These are phyloP conservation scores for Ballota nigra DNA, from an alignment of 257 asterid genomes.

Conservation along the genomic window DNA sequence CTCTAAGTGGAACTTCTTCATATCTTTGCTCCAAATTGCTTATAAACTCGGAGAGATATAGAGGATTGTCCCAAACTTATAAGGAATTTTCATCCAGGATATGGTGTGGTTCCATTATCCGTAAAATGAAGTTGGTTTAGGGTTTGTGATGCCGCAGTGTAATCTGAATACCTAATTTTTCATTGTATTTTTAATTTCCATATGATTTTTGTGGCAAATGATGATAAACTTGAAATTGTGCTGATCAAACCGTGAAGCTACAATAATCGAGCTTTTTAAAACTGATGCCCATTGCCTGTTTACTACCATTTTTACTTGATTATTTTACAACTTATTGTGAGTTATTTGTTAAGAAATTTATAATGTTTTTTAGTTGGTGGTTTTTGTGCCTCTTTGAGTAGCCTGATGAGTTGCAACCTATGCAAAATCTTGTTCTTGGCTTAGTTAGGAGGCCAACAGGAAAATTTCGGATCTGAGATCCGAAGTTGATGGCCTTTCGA, in stretches of 20 bases:
- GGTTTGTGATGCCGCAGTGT: too few relatives aligned
- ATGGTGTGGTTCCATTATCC: too few relatives aligned
- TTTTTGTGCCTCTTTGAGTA: not conserved
- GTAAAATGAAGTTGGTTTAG: too few relatives aligned
- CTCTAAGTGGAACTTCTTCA: too few relatives aligned
- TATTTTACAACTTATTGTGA: too few relatives aligned
- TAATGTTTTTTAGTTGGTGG: not conserved
- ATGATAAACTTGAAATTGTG: slow-evolving; percentile 39
- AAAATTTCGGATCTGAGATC: not conserved
- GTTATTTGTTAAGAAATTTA: too few relatives aligned
- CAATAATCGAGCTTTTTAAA: slow-evolving; percentile 78
- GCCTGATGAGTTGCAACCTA: not conserved
- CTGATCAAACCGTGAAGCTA: slow-evolving; percentile 50
- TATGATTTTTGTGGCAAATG: slow-evolving; percentile 35
- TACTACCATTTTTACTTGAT: too few relatives aligned
- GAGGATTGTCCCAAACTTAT: too few relatives aligned
- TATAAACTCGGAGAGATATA: too few relatives aligned
- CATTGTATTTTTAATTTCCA: not conserved
- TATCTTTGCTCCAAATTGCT: too few relatives aligned
- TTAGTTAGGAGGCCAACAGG: not conserved
- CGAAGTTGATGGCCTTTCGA: not conserved
- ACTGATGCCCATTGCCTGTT: slow-evolving; percentile 43
- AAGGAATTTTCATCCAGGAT: too few relatives aligned
- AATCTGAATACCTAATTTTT: too few relatives aligned
- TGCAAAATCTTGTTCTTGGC: not conserved